Percentiles rank a stretch among this genome's conserved stretches.
Evolutionary conservation across 139 green algal genomes (phyloP).

Genomic region (Coelastrella sp.): DNA sequence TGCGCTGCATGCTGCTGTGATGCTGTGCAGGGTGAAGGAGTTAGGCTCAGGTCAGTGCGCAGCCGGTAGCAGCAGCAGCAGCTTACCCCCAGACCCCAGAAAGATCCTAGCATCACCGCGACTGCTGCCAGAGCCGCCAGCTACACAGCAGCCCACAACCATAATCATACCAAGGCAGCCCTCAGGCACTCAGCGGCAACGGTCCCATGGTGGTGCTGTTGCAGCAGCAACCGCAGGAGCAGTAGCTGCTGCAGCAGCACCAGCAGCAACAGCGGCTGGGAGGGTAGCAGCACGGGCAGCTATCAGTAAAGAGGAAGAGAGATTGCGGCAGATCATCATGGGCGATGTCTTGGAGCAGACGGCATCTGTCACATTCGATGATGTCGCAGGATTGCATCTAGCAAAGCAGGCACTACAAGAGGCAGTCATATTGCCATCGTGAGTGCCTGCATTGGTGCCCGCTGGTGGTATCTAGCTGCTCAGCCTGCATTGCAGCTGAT

Average conservation of each 20-base stretch:
- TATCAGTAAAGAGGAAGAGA: conserved; percentile 51
- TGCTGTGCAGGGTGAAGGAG: neutral
- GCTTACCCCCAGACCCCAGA: conserved; percentile 9
- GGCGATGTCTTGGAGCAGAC: conserved; percentile 75
- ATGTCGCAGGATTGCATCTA: conserved; percentile 74
- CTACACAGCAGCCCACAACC: neutral
- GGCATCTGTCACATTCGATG: conserved; percentile 74
- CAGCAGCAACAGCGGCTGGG: conserved; percentile 29
- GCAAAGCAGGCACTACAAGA: conserved; percentile 86
- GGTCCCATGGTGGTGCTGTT: neutral
- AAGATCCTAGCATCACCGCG: conserved; percentile 10
- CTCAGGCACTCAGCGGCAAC: neutral
- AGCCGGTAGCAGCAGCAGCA: conserved; percentile 1
- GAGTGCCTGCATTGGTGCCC: neutral
- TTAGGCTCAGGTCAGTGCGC: no score
- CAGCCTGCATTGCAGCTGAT: no score
- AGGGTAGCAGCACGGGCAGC: conserved; percentile 33
- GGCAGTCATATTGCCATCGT: conserved; percentile 82
- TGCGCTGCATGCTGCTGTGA: neutral
- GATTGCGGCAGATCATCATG: conserved; percentile 68
- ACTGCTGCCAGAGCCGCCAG: conserved; percentile 20
- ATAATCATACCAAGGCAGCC: conserved; percentile 10
- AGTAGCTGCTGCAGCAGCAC: conserved; percentile 31
- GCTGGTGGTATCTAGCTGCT: no score
- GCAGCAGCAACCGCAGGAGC: conserved; percentile 5